Percentiles rank a stretch among this genome's conserved stretches.
phyloP scores from a whole-genome alignment of 225 moss, liverwort and hornwort species.

The Bryoerythrophyllum caledonicum region DNA sequence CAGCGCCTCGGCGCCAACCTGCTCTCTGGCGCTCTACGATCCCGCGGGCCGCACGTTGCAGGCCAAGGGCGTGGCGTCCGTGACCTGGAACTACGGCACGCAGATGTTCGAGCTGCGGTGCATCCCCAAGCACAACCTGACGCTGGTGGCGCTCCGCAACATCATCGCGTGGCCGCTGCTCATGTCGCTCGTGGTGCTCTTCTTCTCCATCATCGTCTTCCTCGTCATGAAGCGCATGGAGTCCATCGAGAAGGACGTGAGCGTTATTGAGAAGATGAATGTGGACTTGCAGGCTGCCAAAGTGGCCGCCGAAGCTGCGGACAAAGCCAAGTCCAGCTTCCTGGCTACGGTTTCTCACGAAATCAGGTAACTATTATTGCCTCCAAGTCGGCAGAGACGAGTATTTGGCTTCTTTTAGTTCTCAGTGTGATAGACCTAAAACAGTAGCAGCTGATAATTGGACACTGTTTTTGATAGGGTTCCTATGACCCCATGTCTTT shows the following conservation, averaged over 20 bases:
- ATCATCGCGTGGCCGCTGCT: slow-evolving; percentile 92
- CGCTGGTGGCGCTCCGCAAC: slow-evolving; percentile 44
- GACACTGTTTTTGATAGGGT: background rate
- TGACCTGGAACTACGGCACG: slow-evolving; percentile 59
- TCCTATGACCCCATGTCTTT: background rate
- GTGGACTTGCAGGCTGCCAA: slow-evolving; percentile 74
- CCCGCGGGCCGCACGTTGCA: slow-evolving; percentile 25
- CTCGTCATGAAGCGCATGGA: slow-evolving; percentile 72
- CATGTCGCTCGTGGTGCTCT: slow-evolving; percentile 67
- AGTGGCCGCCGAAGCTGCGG: slow-evolving; percentile 81
- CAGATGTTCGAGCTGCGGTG: slow-evolving; percentile 73
- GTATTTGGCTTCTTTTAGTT: background rate
- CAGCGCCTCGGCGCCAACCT: slow-evolving; percentile 20
- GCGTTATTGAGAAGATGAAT: slow-evolving; percentile 79
- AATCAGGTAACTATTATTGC: slow-evolving; percentile 61
- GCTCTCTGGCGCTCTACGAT: slow-evolving; percentile 52
- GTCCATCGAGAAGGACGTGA: slow-evolving; percentile 63
- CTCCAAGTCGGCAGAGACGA: background rate
- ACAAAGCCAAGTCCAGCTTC: slow-evolving; percentile 83
- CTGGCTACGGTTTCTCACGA: slow-evolving; percentile 93
- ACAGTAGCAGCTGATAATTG: background rate
- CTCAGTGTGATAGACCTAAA: background rate
- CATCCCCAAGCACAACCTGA: slow-evolving; percentile 45
- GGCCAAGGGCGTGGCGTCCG: slow-evolving; percentile 23
- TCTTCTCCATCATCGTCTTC: slow-evolving; percentile 62